Percentiles rank a stretch among this genome's conserved stretches.
These are phyloP conservation scores for Trichoderma cornu-damae DNA, from an alignment of 2,329 filamentous ascomycete genomes.

Conservation along the genomic window DNA sequence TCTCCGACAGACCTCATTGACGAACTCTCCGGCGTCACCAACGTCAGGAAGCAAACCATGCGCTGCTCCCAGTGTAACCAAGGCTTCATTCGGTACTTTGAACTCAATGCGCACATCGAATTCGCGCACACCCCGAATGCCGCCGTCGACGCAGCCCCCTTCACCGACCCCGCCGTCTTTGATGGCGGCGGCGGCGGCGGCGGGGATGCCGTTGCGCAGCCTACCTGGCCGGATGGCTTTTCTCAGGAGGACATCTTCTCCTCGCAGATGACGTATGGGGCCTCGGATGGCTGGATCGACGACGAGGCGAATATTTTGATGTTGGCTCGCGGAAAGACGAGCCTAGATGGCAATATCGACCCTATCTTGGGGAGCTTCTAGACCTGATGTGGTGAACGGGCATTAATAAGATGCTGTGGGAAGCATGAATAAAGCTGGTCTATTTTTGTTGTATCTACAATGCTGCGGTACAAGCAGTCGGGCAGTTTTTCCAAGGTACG, in stretches of 20 bases:
- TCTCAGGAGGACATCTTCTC: slow-evolving; percentile 34
- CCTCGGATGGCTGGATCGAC: slow-evolving; percentile 39
- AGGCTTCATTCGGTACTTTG: slow-evolving; percentile 47
- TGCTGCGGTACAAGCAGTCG: not conserved
- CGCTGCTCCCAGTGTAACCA: slow-evolving; percentile 43
- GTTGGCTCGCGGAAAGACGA: slow-evolving; percentile 30
- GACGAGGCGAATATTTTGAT: slow-evolving; percentile 43
- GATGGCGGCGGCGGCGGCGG: slow-evolving; percentile 21
- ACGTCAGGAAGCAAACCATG: slow-evolving; percentile 40
- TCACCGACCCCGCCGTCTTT: slow-evolving; percentile 21
- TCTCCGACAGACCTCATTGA: slow-evolving; percentile 35
- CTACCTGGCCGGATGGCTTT: slow-evolving; percentile 25
- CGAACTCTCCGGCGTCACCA: slow-evolving; percentile 39
- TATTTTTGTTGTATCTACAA: not conserved
- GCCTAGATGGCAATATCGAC: slow-evolving; percentile 29
- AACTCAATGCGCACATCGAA: slow-evolving; percentile 44
- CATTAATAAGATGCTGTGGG: too few relatives aligned
- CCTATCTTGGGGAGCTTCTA: slow-evolving; percentile 27
- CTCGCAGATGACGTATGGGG: slow-evolving; percentile 30
- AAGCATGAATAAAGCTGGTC: too few relatives aligned
- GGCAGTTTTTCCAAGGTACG: not conserved
- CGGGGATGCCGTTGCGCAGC: slow-evolving; percentile 18
- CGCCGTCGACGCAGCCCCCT: not conserved
- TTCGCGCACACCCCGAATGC: slow-evolving; percentile 26
- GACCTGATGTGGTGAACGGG: not conserved